Base-by-base conservation (phyloP, 495 filamentous ascomycete species). In the Aspergillus sparsus region DNA sequence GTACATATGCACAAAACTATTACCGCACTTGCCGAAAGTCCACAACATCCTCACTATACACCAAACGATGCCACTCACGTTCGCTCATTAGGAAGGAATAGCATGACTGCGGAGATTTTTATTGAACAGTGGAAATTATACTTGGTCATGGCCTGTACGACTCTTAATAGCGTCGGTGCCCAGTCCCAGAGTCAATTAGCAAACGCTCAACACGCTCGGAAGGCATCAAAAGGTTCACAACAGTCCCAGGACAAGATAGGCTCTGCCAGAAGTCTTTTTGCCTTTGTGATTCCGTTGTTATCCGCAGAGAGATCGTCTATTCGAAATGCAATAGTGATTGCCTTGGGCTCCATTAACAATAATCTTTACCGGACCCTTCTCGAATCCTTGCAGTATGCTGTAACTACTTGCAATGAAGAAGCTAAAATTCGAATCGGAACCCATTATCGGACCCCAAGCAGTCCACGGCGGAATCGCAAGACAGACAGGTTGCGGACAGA, bases 111-210 rank as follows among this genome's bases (percentile, higher is more conserved):
- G 3, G 92, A 96, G 53, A 86, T 95, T 41, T 77, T 98, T 56
- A 84, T 98, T 58, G 94, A 98, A 68, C 94, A 99, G 72, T 99
- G 93, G 93, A 98, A 96, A 73, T 77, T 98, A n/a, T 97, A 97
- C 69, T 81, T 99, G 44, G 90, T 96, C 46, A 96, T 98, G 74
- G 95, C 95, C 6, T 99, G 95, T 70, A 96, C 92, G 8, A 99
- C 95, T 0, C 80, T 99, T 32, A 93, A 88, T 33, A 93, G 92
- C 58, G 85, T 91, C 15, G 93, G 92, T 15, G 85, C 81, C 15
- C 80, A 83, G 34, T 85, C 83, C 44, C 85, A 82, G 64, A 84
- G 66, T 64, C 83, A 74, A 64, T 68, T 79, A 35, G 82, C 74
- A 45, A 82, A 85, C 62, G 80, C 82, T n/a, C 91, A 96, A 64